Conservation (phyloP, 2,329 filamentous ascomycete species). For the Stagonosporopsis rhizophila region DNA sequence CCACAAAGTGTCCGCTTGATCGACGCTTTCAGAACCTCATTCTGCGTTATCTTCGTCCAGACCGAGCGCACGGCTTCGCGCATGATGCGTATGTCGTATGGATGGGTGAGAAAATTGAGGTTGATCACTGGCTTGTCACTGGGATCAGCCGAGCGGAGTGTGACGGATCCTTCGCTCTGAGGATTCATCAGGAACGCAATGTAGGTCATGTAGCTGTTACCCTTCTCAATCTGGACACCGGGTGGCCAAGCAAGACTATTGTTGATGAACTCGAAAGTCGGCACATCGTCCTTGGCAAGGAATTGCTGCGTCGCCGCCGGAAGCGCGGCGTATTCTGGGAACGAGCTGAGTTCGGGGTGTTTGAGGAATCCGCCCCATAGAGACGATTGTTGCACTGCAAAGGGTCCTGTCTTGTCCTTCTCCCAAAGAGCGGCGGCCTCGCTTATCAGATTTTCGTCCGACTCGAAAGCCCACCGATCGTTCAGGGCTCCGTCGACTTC, state of each 20-base stretch:
- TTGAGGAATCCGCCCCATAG: constrained; percentile 64
- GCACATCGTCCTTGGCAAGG: constrained; percentile 60
- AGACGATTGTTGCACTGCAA: constrained; percentile 52
- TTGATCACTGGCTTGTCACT: constrained; percentile 60
- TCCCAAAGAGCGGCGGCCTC: constrained; percentile 56
- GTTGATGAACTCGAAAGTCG: constrained; percentile 63
- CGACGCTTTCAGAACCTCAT: constrained; percentile 59
- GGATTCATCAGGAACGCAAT: constrained; percentile 58
- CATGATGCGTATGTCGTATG: constrained; percentile 58
- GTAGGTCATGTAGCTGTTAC: constrained; percentile 44
- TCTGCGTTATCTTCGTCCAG: constrained; percentile 52
- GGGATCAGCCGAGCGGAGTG: constrained; percentile 61
- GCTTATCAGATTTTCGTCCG: constrained; percentile 40
- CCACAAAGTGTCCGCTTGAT: constrained; percentile 57
- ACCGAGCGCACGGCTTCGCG: constrained; percentile 48
- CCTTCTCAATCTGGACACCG: constrained; percentile 34
- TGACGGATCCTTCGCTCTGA: constrained; percentile 60
- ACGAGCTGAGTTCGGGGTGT: constrained; percentile 50
- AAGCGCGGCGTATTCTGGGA: constrained; percentile 54
- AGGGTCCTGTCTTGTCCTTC: constrained; percentile 42
- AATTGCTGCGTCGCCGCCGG: constrained; percentile 54
- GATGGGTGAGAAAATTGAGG: constrained; percentile 60
- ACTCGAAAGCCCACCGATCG: constrained; percentile 52
- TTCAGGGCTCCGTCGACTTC: constrained; percentile 47
- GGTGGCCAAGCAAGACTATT: constrained; percentile 35